A percentile compares a stretch with the other conserved stretches of the same genome.
These are phyloP conservation scores for Rhizopogon roseolus DNA, from an alignment of 768 basidiomycete species.

Conservation along the genomic window DNA sequence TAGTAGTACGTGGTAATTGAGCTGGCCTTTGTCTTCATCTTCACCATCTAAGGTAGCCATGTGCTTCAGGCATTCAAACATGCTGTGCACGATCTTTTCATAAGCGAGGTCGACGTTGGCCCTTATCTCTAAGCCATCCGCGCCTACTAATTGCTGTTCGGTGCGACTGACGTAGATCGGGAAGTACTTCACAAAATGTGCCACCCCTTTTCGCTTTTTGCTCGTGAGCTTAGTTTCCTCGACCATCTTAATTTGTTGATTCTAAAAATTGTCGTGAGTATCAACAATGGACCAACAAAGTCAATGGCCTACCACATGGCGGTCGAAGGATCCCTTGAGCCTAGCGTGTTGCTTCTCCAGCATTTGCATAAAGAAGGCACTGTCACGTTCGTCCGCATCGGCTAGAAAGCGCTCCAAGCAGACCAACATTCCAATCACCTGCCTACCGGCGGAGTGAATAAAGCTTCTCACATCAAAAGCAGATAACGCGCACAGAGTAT, in stretches of 20 bases:
- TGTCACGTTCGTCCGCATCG: constrained; percentile 78
- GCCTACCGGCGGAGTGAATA: constrained; percentile 41
- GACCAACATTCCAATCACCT: constrained; percentile 79
- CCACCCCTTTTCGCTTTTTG: constrained; percentile 91
- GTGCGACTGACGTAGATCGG: constrained; percentile 81
- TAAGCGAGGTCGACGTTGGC: constrained; percentile 75
- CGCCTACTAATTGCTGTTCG: constrained; percentile 78
- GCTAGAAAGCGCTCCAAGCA: constrained; percentile 70
- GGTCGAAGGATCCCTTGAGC: constrained; percentile 71
- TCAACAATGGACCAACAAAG: neutral
- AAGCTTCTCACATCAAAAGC: neutral
- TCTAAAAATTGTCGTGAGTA: constrained; percentile 37
- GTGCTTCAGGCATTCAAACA: constrained; percentile 91
- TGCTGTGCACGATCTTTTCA: constrained; percentile 81
- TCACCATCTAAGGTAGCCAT: constrained; percentile 95
- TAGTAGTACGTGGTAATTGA: constrained; percentile 94
- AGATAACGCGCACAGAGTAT: constrained; percentile 57
- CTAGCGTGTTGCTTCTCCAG: constrained; percentile 82
- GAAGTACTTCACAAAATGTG: constrained; percentile 90
- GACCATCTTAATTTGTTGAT: constrained; percentile 81
- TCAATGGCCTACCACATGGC: constrained; percentile 54
- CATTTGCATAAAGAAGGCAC: constrained; percentile 64
- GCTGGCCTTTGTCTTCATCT: constrained; percentile 92
- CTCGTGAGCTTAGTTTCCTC: constrained; percentile 88
- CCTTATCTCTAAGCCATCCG: constrained; percentile 75